Percentiles rank a stretch among this genome's conserved stretches.
Conservation (phyloP, 192 early-diverging fungal genomes). For the Fimicolochytrium jonesii region DNA sequence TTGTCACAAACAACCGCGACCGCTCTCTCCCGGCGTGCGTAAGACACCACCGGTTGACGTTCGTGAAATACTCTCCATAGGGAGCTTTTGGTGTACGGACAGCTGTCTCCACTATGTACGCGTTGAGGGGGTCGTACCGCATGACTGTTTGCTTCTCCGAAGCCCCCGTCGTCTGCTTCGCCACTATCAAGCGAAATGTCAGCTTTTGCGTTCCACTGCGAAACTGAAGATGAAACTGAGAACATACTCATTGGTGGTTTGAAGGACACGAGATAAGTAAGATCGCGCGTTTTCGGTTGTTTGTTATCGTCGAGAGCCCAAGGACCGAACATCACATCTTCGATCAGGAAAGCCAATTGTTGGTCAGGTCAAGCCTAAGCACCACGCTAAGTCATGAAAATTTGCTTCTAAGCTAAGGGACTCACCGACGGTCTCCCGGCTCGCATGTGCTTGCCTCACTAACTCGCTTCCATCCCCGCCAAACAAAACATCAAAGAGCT, state of each 20-base stretch:
- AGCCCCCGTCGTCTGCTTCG: conserved; percentile 6
- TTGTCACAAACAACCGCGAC: conserved; percentile 18
- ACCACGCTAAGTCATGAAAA: too few species aligned
- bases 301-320: conserved; percentile 9
- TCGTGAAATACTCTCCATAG: conserved; percentile 30
- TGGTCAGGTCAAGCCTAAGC: background rate
- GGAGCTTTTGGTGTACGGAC: conserved; percentile 26
- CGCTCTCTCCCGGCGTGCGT: conserved; percentile 29
- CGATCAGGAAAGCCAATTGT: background rate
- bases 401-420: too few species aligned
- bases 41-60: conserved; percentile 23
- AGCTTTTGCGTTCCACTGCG: too few species aligned
- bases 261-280: conserved; percentile 12
- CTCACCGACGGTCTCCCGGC: conserved; percentile 9
- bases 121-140: background rate
- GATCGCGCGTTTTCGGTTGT: background rate
- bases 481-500: conserved; percentile 24
- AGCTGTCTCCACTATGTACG: conserved; percentile 20
- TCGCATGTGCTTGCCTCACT: conserved; percentile 13
- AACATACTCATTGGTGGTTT: conserved; percentile 14
- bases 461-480: conserved; percentile 3
- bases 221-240: too few species aligned
- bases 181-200: background rate
- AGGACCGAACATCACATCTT: conserved; percentile 14
- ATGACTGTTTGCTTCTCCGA: conserved; percentile 10